Base-by-base conservation (phyloP, 192 early-diverging fungal species). In the Bifiguratus adelaidae region DNA sequence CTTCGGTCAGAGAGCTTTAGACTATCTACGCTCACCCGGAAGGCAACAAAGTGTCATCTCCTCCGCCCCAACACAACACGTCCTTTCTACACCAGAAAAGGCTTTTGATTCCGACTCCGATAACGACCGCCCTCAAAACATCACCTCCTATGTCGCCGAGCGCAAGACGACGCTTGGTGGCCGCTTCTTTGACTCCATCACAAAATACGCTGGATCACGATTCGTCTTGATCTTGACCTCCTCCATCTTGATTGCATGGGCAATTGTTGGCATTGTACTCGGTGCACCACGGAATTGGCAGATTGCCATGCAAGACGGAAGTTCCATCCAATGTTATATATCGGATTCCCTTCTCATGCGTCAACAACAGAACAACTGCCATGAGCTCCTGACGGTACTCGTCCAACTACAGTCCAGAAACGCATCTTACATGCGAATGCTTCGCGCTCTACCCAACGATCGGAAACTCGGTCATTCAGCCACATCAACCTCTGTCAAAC, bases 281-380 rank as follows among this genome's bases (percentile, higher is more conserved):
- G 51, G 51, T 44, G 30, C 26, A 5, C 41, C 41, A 20, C 30
- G 45, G 18, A 7, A 44, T 27, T 53, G 51, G 51, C 51, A 53
- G 28, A 53, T 53, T 23, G 21, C 45, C 11, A 53, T 53, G 27
- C 41, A 41, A 18, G 51, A 53, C 28, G 41, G 21, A 15, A 28
- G 41, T 28, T 41, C 51, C 12, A 53, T 53, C 21, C 51, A 43
- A 23, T 43, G 51, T n/a, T 53, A 53, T 32, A 35, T 53, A 4
- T 53, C 30, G 25, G 51, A 53, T 53, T 43, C 51, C 0, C 51
- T 53, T 30, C 30, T 53, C n/a, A 53, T 53, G 51, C 51, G 51
- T 53, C 51, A 53, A 5, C 51, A 53, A 5, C 32, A 43, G 27
- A 53, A 34, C 9, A 30, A 42, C 18, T 35, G 29, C 1, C 12